These are phyloP conservation scores for Paramarasmius palmivorus DNA, from an alignment of 1,284 basidiomycete species.

Conservation along the genomic window DNA sequence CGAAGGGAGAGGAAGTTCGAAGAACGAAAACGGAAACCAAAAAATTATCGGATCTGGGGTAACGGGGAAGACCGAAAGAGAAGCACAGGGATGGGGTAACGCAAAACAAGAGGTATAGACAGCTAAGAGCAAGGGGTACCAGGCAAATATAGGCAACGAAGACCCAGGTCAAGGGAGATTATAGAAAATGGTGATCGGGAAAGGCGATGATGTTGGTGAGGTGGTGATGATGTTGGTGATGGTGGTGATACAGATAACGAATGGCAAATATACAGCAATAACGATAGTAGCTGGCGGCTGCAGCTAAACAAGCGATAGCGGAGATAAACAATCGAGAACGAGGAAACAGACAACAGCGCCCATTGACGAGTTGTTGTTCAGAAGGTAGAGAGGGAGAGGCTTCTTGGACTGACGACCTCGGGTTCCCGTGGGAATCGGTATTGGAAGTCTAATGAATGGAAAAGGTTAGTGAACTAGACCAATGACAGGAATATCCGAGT, in stretches of 20 bases:
- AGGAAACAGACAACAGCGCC: neutral
- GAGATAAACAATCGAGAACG: neutral
- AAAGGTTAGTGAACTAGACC: constrained; percentile 8
- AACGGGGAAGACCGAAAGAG: neutral
- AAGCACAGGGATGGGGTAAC: constrained; percentile 17
- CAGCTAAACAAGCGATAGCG: neutral
- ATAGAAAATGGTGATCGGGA: constrained; percentile 7
- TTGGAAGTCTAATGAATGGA: constrained; percentile 48
- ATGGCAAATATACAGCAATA: constrained; percentile 41
- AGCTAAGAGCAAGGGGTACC: constrained; percentile 7
- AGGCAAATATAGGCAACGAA: constrained; percentile 6
- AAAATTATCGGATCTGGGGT: neutral
- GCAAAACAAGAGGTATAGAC: constrained; percentile 20
- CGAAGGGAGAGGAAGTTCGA: neutral
- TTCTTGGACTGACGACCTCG: constrained; percentile 28
- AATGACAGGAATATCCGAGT: neutral
- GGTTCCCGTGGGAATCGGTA: constrained; percentile 54
- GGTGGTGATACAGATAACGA: constrained; percentile 21
- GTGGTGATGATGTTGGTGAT: constrained; percentile 12
- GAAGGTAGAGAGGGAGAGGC: constrained; percentile 54
- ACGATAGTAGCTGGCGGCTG: constrained; percentile 26
- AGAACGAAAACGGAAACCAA: neutral
- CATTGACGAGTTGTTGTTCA: constrained; percentile 26
- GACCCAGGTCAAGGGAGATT: constrained; percentile 6
- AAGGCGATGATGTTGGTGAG: constrained; percentile 12